Evolutionary conservation across 148 eudicot species (phyloP), one percentile per base, ranked within the genome.

Genomic region (Cornus controversa): DNA sequence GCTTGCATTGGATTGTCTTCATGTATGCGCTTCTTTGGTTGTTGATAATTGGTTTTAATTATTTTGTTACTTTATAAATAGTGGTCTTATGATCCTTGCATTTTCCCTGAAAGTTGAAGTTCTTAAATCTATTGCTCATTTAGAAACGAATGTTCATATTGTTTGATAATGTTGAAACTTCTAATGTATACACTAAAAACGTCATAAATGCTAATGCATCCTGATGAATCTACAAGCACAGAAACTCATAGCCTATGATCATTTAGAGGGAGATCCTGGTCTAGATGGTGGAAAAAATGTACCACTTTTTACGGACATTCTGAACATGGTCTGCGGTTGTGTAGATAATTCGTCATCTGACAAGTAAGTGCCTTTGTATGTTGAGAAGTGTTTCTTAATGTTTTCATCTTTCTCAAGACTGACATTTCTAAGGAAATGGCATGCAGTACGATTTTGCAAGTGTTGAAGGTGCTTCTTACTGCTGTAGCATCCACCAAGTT

Each of bases 191-290:
- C 23, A 36, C 65, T 70, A 27, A 13, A 6, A 28, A 29, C 24
- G 8, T 22, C 5, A 37, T 54, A 15, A 1, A 53, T 69, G 42
- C 68, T 80, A 47, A 81, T 60, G 36, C 54, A 62, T 66, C 72
- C 54, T 78, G 45, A 58, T 85, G 75, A 40, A 50, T 80, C 78
- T 77, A 75, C 78, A 31, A 53, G 75, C 67, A 73, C 91, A 96
- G 99, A 96, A 96, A 90, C 99, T 96, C 79, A 93, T 96, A 82
- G 93, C 96, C 6, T 96, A 96, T 69, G 97, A 93, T 70, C 99
- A 96, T 86, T 87, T 96, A 78, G 99, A 96, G 85, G 98, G 99
- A 68, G 99, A 96, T 91, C 98, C 99, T 85, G 99, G 99, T 77
- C 82, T 96, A 66, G 99, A 96, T 71, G 93, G 90, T 75, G 99